Percentiles rank a stretch among this genome's conserved stretches.
Evolutionary conservation across 78 protist species (phyloP).

Genomic region (Salpingoeca rosetta): DNA sequence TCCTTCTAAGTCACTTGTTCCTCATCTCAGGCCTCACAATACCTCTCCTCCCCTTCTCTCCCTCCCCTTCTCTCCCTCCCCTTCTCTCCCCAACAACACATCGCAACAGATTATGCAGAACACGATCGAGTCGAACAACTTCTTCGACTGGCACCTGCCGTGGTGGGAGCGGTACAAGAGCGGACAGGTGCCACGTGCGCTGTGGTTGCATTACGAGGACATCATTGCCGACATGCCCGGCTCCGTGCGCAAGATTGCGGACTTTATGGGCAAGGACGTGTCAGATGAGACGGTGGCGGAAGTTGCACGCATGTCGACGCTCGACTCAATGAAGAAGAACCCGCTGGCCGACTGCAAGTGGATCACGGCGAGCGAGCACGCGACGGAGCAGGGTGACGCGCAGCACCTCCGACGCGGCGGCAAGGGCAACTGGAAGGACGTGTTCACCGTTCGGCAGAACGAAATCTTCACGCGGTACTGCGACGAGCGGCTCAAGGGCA

Average conservation of each 20-base stretch:
- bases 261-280: background rate
- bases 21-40: no score
- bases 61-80: no score
- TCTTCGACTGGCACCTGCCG: background rate
- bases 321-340: background rate
- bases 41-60: no score
- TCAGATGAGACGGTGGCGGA: background rate
- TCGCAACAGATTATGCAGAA: background rate
- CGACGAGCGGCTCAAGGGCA: no score
- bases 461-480: no score
- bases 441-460: background rate
- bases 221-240: background rate
- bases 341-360: background rate
- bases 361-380: background rate
- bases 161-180: no score
- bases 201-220: background rate
- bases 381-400: background rate
- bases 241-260: background rate
- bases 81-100: no score
- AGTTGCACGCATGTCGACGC: background rate
- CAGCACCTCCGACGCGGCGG: background rate
- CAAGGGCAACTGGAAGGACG: background rate
- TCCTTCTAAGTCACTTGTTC: no score
- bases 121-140: background rate
- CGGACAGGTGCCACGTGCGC: no score